Conservation (phyloP, 225 moss, liverwort and hornwort species). For the Polytrichum formosum region DNA sequence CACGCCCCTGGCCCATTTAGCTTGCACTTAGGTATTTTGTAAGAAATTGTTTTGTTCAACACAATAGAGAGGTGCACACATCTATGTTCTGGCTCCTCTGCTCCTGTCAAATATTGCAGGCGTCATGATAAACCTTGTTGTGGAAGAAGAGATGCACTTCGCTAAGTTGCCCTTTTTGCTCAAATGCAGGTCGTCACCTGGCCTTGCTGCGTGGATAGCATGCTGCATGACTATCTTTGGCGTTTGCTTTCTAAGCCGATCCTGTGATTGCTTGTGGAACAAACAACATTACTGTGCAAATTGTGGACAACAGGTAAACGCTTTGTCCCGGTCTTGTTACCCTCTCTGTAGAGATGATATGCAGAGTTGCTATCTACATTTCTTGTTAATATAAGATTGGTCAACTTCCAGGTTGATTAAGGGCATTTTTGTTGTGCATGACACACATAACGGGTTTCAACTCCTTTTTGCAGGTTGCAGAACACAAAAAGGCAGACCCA, state of each 20-base stretch:
- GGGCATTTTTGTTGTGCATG: neutral
- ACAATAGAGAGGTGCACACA: too few relatives aligned
- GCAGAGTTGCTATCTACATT: neutral
- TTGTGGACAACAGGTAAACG: constrained; percentile 71
- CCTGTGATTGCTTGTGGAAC: constrained; percentile 86
- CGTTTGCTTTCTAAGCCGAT: constrained; percentile 73
- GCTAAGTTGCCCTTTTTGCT: neutral
- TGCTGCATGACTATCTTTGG: constrained; percentile 67
- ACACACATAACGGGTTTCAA: neutral
- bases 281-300: constrained; percentile 81
- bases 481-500: constrained; percentile 68
- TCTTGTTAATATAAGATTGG: neutral
- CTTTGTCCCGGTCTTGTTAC: neutral
- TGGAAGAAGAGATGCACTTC: neutral
- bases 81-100: neutral
- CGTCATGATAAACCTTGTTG: neutral
- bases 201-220: constrained; percentile 74
- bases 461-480: constrained; percentile 50
- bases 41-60: neutral
- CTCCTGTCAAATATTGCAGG: neutral
- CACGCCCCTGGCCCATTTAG: neutral
- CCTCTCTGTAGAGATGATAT: neutral
- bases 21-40: neutral
- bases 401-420: neutral
- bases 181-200: constrained; percentile 60